These are phyloP conservation scores for Rhytidiadelphus loreus DNA, from an alignment of 225 moss, liverwort and hornwort genomes.

Conservation along the genomic window DNA sequence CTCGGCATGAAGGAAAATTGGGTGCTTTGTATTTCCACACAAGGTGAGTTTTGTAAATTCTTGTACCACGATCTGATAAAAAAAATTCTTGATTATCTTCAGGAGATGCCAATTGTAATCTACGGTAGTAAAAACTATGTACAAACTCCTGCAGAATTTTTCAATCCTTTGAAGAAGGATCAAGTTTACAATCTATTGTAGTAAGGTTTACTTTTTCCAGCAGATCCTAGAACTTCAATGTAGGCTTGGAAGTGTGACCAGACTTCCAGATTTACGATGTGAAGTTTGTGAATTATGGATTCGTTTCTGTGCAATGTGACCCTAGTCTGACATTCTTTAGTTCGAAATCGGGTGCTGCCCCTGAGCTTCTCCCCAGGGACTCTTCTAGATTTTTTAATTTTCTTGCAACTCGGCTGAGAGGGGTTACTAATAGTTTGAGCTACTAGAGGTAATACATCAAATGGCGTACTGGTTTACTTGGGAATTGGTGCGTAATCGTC, in stretches of 20 bases:
- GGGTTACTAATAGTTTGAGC: not conserved
- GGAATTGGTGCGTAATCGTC: not conserved
- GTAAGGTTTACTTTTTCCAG: not conserved
- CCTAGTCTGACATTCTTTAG: not conserved
- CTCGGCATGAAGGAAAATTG: constrained; percentile 52
- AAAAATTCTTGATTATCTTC: not conserved
- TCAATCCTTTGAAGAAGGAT: not conserved
- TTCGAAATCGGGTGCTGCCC: not conserved
- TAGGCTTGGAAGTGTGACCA: not conserved
- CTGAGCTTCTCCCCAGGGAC: not conserved
- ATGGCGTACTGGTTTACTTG: not conserved
- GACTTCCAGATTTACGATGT: not conserved
- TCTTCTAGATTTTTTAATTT: not conserved
- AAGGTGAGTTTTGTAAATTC: constrained; percentile 29
- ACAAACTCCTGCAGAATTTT: not conserved
- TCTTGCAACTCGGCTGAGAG: not conserved
- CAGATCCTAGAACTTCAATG: not conserved
- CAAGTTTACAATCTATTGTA: not conserved
- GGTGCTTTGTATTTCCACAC: constrained; percentile 56
- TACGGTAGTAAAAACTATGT: not conserved
- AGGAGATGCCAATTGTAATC: not conserved
- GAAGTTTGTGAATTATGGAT: not conserved
- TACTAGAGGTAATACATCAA: not conserved
- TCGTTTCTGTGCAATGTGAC: not conserved
- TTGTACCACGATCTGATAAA: not conserved